Base-by-base conservation (phyloP, 192 early-diverging fungal species). In the Coemansia nantahalensis region DNA sequence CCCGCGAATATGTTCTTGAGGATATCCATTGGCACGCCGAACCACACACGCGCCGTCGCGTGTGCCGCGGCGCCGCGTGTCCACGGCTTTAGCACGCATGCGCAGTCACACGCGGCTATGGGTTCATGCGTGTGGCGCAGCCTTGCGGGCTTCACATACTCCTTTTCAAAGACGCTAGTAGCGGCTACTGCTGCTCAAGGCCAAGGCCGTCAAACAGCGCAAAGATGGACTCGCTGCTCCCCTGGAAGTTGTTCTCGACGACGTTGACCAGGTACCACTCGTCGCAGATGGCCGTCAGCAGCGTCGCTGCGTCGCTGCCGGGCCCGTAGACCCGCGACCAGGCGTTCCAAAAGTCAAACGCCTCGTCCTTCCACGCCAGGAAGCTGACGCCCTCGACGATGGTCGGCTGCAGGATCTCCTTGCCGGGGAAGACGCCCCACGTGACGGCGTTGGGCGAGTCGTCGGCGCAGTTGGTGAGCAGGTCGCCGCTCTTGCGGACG, bases 371-470 rank as follows among this genome's bases (percentile, higher is more conserved):
- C 95, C 95, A 97, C 1, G 93, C 93, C 66, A 92, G 75, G 66
- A 97, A 97, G 42, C 83, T 85, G 50, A 78, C 75, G 22, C 82
- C 56, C 55, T 97, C 95, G 38, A 97, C 93, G 66, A 97, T 87
- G 16, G 95, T 97, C 14, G 93, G 93, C 77, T 97, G 95, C 39
- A 95, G 77, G 46, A 97, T 91, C 72, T 97, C 95, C 62, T 92
- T 90, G 38, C 93, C 92, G 1, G 92, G 92, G 86, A 97, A 97
- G 26, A 97, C 93, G 38, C 95, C 95, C 95, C 95, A 97, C 12
- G 95, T 97, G 31, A 97, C 92, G 8, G 95, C 95, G 61, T 95
- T 99, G 21, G 95, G 89, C 13, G 82, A 81, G 66, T 94, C 93
- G 30, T 75, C 81, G 24, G 84, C 72, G 41, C 86, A 89, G 75